phyloP scores from a whole-genome alignment of 345 rosid genomes.

The Jatropha curcas region DNA sequence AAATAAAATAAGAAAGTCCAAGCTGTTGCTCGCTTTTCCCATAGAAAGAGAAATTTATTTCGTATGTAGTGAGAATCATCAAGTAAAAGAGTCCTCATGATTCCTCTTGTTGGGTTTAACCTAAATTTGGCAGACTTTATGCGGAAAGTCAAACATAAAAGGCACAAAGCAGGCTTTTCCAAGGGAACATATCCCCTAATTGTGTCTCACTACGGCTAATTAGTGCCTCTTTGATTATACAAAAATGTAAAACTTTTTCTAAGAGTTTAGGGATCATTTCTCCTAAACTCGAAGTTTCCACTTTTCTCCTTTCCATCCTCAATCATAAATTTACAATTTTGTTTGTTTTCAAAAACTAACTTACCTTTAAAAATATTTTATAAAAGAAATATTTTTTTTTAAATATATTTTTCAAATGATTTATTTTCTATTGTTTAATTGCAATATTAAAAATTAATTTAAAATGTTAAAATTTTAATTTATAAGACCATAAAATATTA shows the following conservation, averaged over 20 bases:
- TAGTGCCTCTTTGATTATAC: neutral
- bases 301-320: too few species aligned
- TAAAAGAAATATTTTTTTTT: too few species aligned
- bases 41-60: constrained; percentile 14
- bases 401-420: too few species aligned
- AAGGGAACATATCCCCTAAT: constrained; percentile 16
- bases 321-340: too few species aligned
- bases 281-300: neutral
- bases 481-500: too few species aligned
- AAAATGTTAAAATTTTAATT: too few species aligned
- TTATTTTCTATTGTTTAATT: too few species aligned
- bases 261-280: neutral
- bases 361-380: too few species aligned
- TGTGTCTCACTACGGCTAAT: neutral
- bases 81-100: constrained; percentile 12
- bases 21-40: constrained; percentile 15
- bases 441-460: too few species aligned
- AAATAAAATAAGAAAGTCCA: too few species aligned
- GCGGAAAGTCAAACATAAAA: constrained; percentile 37
- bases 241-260: neutral
- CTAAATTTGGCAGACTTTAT: constrained; percentile 33
- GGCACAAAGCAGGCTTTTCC: constrained; percentile 9
- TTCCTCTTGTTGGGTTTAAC: constrained; percentile 25
- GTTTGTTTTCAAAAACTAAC: too few species aligned
- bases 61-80: constrained; percentile 20